These are phyloP conservation scores for Xylaria intraflava DNA, from an alignment of 495 filamentous ascomycete species.

Conservation along the genomic window DNA sequence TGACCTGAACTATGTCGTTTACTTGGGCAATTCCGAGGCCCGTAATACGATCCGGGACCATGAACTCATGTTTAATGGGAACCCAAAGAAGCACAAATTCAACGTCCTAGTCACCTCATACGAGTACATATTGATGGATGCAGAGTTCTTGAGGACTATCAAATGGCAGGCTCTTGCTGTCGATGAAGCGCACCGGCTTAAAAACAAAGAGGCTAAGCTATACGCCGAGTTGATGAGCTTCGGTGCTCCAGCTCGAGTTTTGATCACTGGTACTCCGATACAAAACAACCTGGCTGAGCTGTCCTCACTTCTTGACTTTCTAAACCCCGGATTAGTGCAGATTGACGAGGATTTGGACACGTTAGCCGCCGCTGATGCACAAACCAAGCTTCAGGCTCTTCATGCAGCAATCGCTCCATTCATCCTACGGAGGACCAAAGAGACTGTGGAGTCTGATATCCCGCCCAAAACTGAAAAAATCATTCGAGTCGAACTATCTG, in stretches of 20 bases:
- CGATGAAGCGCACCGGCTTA: conserved; percentile 94
- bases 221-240: conserved; percentile 81
- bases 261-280: conserved; percentile 96
- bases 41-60: conserved; percentile 78
- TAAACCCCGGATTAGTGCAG: conserved; percentile 80
- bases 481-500: conserved; percentile 91
- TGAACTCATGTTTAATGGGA: conserved; percentile 79
- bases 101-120: conserved; percentile 93
- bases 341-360: conserved; percentile 85
- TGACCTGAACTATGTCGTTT: conserved; percentile 94
- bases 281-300: conserved; percentile 95
- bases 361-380: conserved; percentile 35
- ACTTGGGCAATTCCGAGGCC: conserved; percentile 78
- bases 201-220: conserved; percentile 90
- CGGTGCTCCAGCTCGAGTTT: conserved; percentile 71
- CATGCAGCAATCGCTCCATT: conserved; percentile 74
- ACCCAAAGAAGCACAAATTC: conserved; percentile 80
- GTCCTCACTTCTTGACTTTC: conserved; percentile 85
- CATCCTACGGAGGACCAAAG: conserved; percentile 95
- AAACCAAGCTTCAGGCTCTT: conserved; percentile 52
- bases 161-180: conserved; percentile 97
- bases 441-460: conserved; percentile 90
- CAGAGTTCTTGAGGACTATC: conserved; percentile 69
- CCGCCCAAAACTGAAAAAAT: conserved; percentile 98
- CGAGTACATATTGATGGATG: conserved; percentile 82